A percentile compares a stretch with the other conserved stretches of the same genome.
These are phyloP conservation scores for Rhodotorula sp. DNA, from an alignment of 1,284 basidiomycete genomes.

Conservation along the genomic window DNA sequence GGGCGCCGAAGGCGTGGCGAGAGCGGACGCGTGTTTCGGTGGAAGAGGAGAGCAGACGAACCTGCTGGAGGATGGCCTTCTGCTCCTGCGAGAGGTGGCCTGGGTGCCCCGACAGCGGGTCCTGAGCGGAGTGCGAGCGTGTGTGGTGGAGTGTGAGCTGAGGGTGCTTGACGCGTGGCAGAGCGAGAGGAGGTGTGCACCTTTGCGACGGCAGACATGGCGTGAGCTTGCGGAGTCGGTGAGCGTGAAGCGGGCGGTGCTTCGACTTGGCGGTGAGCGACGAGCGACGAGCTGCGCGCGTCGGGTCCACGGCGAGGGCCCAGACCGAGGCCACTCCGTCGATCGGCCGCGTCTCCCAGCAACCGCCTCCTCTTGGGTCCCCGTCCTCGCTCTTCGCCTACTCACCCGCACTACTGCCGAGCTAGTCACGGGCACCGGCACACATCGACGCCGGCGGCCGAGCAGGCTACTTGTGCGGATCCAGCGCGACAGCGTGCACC, in stretches of 20 bases:
- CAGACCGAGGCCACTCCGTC: no score
- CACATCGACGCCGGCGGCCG: no score
- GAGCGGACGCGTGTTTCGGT: conserved; percentile 12
- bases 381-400: background rate
- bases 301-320: no score
- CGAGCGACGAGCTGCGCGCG: no score
- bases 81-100: conserved; percentile 79
- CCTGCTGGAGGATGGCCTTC: conserved; percentile 68
- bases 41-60: conserved; percentile 63
- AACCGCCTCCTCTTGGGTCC: background rate
- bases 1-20: conserved; percentile 49
- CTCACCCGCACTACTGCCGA: no score
- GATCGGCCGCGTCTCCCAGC: no score
- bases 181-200: background rate
- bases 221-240: background rate
- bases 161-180: background rate
- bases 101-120: conserved; percentile 71
- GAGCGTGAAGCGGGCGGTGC: background rate
- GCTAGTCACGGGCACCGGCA: no score
- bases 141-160: no score
- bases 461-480: no score
- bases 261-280: no score
- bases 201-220: conserved; percentile 20
- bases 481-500: no score
- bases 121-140: conserved; percentile 18